A percentile compares a stretch with the other conserved stretches of the same genome.
phyloP scores from a whole-genome alignment of 129 eudicot genomes.

The Artemisia argyi region DNA sequence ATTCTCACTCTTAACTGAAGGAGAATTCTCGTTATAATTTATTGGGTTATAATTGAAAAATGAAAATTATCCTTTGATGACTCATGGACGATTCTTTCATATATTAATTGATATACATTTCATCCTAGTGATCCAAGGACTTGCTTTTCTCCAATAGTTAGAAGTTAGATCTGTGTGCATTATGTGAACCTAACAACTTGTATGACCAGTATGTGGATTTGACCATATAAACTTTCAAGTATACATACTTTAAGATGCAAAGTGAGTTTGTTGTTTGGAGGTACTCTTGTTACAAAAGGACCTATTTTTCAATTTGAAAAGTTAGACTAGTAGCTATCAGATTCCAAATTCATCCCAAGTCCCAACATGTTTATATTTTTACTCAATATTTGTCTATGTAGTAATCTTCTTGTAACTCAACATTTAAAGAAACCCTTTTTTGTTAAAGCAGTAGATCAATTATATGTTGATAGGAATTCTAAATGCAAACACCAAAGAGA shows the following conservation, averaged over 20 bases:
- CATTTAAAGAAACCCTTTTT: no score
- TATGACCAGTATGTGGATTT: not conserved
- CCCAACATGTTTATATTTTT: not conserved
- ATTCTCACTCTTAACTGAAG: not conserved
- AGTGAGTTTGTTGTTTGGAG: not conserved
- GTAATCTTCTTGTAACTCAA: no score
- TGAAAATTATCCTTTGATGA: not conserved
- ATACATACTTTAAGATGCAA: not conserved
- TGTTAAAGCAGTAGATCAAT: no score
- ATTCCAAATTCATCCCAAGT: not conserved
- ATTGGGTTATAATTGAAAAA: not conserved
- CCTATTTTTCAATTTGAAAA: not conserved
- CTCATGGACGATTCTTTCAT: not conserved
- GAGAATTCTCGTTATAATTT: not conserved
- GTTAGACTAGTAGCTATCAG: not conserved
- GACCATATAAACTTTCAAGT: not conserved
- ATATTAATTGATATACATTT: not conserved
- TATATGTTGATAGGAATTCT: no score
- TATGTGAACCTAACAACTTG: not conserved
- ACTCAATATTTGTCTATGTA: no score
- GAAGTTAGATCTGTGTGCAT: not conserved
- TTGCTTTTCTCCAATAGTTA: no score
- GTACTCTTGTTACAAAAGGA: constrained; percentile 2
- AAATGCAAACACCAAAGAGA: no score
- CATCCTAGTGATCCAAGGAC: not conserved